These are phyloP conservation scores for Pseudotulostoma volvatum DNA, from an alignment of 495 filamentous ascomycete genomes.

Conservation along the genomic window DNA sequence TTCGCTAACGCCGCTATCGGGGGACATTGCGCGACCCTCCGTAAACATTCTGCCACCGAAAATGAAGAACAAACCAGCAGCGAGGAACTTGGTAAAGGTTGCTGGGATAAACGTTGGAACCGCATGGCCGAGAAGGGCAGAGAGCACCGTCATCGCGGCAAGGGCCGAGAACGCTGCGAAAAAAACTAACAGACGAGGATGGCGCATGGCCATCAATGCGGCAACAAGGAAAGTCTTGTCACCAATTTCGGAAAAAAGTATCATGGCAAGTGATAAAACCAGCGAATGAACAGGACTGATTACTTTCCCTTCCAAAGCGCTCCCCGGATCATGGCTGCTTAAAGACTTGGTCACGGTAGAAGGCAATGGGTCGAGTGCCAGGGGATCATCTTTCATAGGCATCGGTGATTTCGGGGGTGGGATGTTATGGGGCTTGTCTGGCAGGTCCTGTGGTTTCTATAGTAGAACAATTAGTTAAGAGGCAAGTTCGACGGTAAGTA, in stretches of 20 bases:
- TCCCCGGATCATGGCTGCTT: constrained; percentile 9
- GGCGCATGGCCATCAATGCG: constrained; percentile 97
- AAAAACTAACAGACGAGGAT: constrained; percentile 85
- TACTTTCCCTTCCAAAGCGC: constrained; percentile 40
- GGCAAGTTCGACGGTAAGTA: constrained; percentile 41
- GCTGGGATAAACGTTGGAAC: constrained; percentile 86
- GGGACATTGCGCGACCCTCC: constrained; percentile 77
- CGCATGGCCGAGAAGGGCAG: constrained; percentile 84
- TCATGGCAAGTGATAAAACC: constrained; percentile 87
- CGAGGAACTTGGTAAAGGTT: constrained; percentile 69
- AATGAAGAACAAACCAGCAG: constrained; percentile 68
- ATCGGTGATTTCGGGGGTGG: constrained; percentile 56
- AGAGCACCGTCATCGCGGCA: constrained; percentile 89
- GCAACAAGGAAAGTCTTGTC: constrained; percentile 98
- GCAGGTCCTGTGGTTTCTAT: constrained; percentile 71
- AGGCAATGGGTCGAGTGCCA: constrained; percentile 41
- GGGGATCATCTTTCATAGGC: constrained; percentile 43
- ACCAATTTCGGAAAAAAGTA: constrained; percentile 90
- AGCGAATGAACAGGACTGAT: constrained; percentile 84
- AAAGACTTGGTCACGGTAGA: constrained; percentile 17
- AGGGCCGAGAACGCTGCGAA: constrained; percentile 82
- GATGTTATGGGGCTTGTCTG: constrained; percentile 64
- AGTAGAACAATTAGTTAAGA: background rate
- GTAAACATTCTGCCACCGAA: constrained; percentile 76
- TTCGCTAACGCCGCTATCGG: constrained; percentile 74